Percentiles rank a stretch among this genome's conserved stretches.
phyloP scores from a whole-genome alignment of 148 eudicot species.

The Mesembryanthemum crystallinum region DNA sequence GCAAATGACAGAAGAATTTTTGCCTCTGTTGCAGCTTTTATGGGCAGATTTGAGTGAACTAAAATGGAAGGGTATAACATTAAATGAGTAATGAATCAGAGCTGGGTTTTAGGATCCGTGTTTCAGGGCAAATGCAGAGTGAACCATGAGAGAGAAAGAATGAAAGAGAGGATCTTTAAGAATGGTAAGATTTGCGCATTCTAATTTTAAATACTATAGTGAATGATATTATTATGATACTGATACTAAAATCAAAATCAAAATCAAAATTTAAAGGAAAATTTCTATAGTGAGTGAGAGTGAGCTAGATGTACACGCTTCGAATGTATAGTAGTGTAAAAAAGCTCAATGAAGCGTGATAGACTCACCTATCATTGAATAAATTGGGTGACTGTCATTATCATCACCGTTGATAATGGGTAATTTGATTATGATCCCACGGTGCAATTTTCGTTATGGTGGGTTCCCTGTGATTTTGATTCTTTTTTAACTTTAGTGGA shows the following conservation, averaged over 20 bases:
- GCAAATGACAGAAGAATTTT: not conserved
- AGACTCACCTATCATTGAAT: not conserved
- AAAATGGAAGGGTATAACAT: not conserved
- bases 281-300: not conserved
- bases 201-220: not conserved
- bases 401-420: slow-evolving; percentile 18
- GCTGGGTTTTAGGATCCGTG: slow-evolving; percentile 25
- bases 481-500: not conserved
- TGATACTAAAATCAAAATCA: not conserved
- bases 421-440: not conserved
- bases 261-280: not conserved
- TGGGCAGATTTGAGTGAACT: not conserved
- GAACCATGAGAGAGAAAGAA: not conserved
- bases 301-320: slow-evolving; percentile 26
- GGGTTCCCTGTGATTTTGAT: not conserved
- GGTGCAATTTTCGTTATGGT: not conserved
- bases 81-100: slow-evolving; percentile 7
- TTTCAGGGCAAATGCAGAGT: slow-evolving; percentile 9
- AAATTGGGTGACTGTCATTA: slow-evolving; percentile 12
- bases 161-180: not conserved
- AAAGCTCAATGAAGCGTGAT: not conserved
- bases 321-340: not conserved
- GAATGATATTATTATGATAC: too few species aligned
- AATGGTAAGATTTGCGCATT: slow-evolving; percentile 20
- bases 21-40: not conserved